Conservation (phyloP, 257 asterid genomes). For the Fraxinus cuspidata region DNA sequence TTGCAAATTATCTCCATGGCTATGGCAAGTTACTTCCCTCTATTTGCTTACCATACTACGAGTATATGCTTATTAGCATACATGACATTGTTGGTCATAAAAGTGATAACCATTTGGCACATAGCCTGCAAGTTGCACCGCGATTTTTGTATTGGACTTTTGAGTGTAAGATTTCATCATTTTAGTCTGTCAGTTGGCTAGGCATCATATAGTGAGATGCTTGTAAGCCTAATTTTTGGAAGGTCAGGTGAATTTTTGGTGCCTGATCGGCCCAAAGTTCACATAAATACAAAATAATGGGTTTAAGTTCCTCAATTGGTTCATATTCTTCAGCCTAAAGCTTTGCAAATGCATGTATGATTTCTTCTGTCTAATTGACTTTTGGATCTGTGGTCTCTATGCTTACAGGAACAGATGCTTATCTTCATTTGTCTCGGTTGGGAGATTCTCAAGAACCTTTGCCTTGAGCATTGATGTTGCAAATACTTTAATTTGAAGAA, state of each 20-base stretch:
- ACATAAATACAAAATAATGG: not conserved
- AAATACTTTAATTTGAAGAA: slow-evolving; percentile 18
- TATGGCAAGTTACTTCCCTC: slow-evolving; percentile 53
- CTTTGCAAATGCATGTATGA: not conserved
- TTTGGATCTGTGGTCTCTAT: not conserved
- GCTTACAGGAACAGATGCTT: slow-evolving; percentile 55
- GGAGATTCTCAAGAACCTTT: slow-evolving; percentile 60
- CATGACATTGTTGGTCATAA: not conserved
- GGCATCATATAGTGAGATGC: not conserved
- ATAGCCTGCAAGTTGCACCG: no score
- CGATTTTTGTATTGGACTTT: not conserved
- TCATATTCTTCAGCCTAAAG: not conserved
- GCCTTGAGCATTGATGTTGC: slow-evolving; percentile 35
- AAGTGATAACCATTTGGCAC: not conserved
- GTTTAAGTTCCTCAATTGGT: not conserved
- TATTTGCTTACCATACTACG: not conserved
- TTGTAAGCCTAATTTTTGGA: not conserved
- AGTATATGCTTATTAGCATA: not conserved
- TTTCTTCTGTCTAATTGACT: not conserved
- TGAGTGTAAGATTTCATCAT: not conserved
- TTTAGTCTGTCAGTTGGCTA: not conserved
- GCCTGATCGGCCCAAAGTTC: not conserved
- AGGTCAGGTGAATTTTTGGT: not conserved
- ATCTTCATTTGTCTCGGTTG: slow-evolving; percentile 51
- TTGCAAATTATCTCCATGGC: slow-evolving; percentile 93